These are phyloP conservation scores for Entomortierella lignicola DNA, from an alignment of 192 early-diverging fungal species.

Conservation along the genomic window DNA sequence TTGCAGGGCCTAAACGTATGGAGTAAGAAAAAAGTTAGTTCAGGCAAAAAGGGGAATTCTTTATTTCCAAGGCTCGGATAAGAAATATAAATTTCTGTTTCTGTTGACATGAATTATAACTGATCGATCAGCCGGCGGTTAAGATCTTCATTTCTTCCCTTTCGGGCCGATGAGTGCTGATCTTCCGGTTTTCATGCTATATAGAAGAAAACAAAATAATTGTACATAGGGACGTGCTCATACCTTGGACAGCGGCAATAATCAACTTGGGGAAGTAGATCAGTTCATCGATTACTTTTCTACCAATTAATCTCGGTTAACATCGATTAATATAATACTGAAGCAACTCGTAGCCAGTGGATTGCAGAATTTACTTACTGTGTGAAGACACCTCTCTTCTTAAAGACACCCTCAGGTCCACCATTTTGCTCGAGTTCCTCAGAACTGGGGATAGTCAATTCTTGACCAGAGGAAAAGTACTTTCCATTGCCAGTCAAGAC, in stretches of 20 bases:
- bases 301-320: slow-evolving; percentile 2
- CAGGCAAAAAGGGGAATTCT: background rate
- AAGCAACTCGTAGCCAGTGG: background rate
- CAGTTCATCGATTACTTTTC: slow-evolving; percentile 55
- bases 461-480: slow-evolving; percentile 75
- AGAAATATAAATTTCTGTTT: background rate
- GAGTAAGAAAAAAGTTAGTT: background rate
- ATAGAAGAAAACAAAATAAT: too few species aligned
- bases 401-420: slow-evolving; percentile 10
- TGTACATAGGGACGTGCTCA: too few species aligned
- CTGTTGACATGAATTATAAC: background rate
- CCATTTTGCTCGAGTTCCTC: slow-evolving; percentile 17
- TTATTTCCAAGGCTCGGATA: too few species aligned
- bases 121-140: background rate
- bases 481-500: slow-evolving; percentile 75
- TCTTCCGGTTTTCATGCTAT: too few species aligned
- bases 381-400: slow-evolving; percentile 37
- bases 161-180: background rate
- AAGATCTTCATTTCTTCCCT: background rate
- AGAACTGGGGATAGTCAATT: slow-evolving; percentile 55
- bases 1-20: slow-evolving; percentile 62
- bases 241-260: slow-evolving; percentile 78
- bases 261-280: slow-evolving; percentile 77
- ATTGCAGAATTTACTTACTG: slow-evolving; percentile 22
- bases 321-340: background rate